phyloP scores from a whole-genome alignment of 2,329 filamentous ascomycete genomes.

The Pseudomassariella vexata region DNA sequence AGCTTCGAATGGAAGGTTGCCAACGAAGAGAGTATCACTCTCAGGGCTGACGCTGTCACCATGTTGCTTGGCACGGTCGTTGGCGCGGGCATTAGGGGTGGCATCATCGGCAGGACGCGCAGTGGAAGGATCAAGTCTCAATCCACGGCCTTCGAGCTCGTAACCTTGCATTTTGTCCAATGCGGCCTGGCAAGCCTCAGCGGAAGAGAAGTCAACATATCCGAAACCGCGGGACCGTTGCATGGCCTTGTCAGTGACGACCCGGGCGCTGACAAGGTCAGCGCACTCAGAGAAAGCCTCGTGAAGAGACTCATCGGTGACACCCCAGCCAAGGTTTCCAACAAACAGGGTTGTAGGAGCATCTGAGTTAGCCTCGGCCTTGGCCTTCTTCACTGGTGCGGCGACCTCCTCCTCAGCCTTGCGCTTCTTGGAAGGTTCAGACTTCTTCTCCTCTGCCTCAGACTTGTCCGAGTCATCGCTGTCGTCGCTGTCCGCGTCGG shows the following conservation, averaged over 20 bases:
- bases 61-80: slow-evolving; percentile 61
- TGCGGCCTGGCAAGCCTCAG: slow-evolving; percentile 64
- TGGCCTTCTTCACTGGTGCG: slow-evolving; percentile 59
- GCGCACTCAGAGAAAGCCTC: slow-evolving; percentile 77
- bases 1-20: slow-evolving; percentile 82
- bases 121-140: slow-evolving; percentile 77
- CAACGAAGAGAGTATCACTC: slow-evolving; percentile 84
- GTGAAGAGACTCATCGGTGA: slow-evolving; percentile 77
- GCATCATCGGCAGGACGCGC: slow-evolving; percentile 53
- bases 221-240: slow-evolving; percentile 89
- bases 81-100: slow-evolving; percentile 49
- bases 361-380: slow-evolving; percentile 48
- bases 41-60: slow-evolving; percentile 76
- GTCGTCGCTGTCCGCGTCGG: slow-evolving; percentile 27
- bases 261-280: slow-evolving; percentile 65
- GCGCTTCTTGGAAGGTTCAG: slow-evolving; percentile 55
- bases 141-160: slow-evolving; percentile 66
- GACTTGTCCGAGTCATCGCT: slow-evolving; percentile 26
- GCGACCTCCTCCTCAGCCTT: slow-evolving; percentile 51
- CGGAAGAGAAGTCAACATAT: slow-evolving; percentile 78
- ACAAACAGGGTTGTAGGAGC: slow-evolving; percentile 70
- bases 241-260: slow-evolving; percentile 76
- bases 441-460: slow-evolving; percentile 32
- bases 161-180: slow-evolving; percentile 68
- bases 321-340: slow-evolving; percentile 84